Base-by-base conservation (phyloP, 805 yeast species). In the Saccharomyces paradoxus region DNA sequence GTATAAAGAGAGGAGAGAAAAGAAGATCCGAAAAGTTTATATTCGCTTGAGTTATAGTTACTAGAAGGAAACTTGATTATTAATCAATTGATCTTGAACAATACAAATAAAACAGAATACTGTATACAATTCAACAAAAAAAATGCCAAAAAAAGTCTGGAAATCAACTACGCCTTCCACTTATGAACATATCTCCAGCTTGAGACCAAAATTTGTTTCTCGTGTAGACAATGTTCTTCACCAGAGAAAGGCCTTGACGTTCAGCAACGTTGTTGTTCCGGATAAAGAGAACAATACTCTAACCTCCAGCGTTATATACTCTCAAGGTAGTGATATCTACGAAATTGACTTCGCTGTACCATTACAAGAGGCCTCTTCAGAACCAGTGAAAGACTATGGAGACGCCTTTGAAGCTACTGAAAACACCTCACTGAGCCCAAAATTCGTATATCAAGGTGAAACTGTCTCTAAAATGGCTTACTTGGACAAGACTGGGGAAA, bases 101-200 rank as follows among this genome's bases (percentile, higher is more conserved):
- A 37, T 22, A 37, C 44, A 31, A 31, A 10, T 5, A 31, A 31
- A 31, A 14, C 3, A 14, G 4, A 31, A 31, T 14, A 31, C 37
- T 13, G 4, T 14, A 31, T 14, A 31, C 37, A 37, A 17, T 37
- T 17, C 44, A 37, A 37, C 9, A 17, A 9, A 26, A 9, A 26
- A 37, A 37, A 37, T 37, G 44, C 22, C 44, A 17, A 37, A 78
- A 74, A 80, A 80, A 59, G 77, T 74, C 21, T 87, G 96, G 96
- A 87, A 87, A 67, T 86, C 86, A 63, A 80, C 91, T 2, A 84
- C 86, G 13, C 94, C 92, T 8, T 72, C 85, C 61, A 74, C 88
- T 56, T 88, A 88, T 68, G 65, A 63, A 52, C 66, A 63, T 53
- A 64, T 66, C 32, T 61, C 70, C 9, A 60, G 73, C 17, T 66